Conservation (phyloP, 2,329 filamentous ascomycete species). For the Paraconiothyrium sp. region DNA sequence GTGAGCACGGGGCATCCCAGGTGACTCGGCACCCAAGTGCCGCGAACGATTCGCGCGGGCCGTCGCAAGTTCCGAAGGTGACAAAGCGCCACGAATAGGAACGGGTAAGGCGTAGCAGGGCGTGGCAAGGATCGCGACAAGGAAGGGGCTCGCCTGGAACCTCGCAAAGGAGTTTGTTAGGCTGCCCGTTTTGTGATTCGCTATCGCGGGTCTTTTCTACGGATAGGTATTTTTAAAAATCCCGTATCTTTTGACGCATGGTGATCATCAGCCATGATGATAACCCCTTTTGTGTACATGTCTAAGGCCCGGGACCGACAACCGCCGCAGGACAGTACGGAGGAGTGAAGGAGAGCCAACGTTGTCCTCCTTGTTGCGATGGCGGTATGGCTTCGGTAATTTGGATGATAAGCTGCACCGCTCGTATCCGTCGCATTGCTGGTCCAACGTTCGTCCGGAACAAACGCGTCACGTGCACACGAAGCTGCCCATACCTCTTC, state of each 20-base stretch:
- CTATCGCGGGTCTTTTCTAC: not conserved
- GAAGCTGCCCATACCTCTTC: too few relatives aligned
- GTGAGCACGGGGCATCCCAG: not conserved
- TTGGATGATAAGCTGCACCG: not conserved
- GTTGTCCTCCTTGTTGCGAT: not conserved
- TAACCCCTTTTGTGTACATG: conserved; percentile 10
- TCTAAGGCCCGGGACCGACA: not conserved
- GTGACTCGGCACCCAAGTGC: not conserved
- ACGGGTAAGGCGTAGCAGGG: conserved; percentile 12
- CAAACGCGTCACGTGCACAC: not conserved
- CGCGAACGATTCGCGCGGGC: conserved; percentile 8
- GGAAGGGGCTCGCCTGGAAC: not conserved
- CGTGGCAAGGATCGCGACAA: conserved; percentile 9
- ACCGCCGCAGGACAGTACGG: not conserved
- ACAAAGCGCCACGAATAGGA: conserved; percentile 9
- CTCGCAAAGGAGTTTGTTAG: not conserved
- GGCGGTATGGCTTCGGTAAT: too few relatives aligned
- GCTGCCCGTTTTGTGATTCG: conserved; percentile 1
- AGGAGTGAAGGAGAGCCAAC: not conserved
- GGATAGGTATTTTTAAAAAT: conserved; percentile 3
- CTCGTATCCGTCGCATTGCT: not conserved
- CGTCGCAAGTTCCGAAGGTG: conserved; percentile 1
- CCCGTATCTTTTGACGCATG: not conserved
- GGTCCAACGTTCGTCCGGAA: not conserved
- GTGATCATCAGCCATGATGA: conserved; percentile 8